Base-by-base conservation (phyloP, 2,329 filamentous ascomycete genomes). In the Ophiosphaerella korrae region DNA sequence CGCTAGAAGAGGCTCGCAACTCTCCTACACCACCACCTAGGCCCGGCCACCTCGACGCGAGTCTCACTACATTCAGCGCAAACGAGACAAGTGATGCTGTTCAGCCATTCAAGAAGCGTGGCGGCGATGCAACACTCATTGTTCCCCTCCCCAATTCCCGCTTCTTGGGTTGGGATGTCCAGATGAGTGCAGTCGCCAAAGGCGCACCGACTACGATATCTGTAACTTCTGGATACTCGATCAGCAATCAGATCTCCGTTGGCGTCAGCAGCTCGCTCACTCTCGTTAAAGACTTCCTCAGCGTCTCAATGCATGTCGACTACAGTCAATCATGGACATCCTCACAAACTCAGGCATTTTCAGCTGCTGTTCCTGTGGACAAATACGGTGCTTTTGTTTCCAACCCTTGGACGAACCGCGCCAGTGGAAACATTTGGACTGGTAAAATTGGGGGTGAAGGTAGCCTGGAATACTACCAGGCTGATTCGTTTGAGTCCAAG, bases 91-190 rank as follows among this genome's bases (percentile, higher is more conserved):
- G 14, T n/a, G n/a, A n/a, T 26, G 18, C 49, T 18, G 7, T 38
- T 18, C 9, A 7, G 8, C 42, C 18, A 5, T 29, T 58, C 18
- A n/a, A 48, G 8, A 68, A 67, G 52, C 63, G 66, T 6, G 26
- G 7, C 26, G 26, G 8, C 29, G 53, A 32, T 7, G 41, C 24
- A 57, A 47, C 37, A 34, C 23, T 70, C 50, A 58, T 68, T 23
- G 43, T 67, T 7, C 62, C 61, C 40, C 55, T 61, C 34, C 49
- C 58, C 23, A 44, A 53, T 16, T 35, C 42, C 3, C 60, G 58
- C 31, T 77, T 76, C 57, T 59, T 73, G 18, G 74, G 74, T 58
- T 76, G 74, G 74, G 75, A 77, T 48, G 60, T 73, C 1, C 60
- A 59, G 40, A 73, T 75, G 59, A 76, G 74, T 12, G 62, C 66